Base-by-base conservation (phyloP, 2,329 filamentous ascomycete species). In the Pseudofabraea citricarpa region DNA sequence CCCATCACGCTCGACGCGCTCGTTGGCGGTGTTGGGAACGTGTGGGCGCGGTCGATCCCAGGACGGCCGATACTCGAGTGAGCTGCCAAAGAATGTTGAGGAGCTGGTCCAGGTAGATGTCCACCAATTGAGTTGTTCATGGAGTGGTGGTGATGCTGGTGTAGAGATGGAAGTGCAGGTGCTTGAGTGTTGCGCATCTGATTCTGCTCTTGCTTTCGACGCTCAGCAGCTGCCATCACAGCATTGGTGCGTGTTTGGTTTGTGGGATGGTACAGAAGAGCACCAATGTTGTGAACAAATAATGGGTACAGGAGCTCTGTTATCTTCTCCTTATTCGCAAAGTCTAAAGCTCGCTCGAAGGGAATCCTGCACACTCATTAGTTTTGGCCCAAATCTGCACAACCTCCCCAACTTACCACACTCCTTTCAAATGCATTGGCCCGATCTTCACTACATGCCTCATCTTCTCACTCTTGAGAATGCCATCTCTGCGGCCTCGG, bases 241-340 rank as follows among this genome's bases (percentile, higher is more conserved):
- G 88, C 83, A 65, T 84, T 90, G 36, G 85, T 88, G 54, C 88
- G 76, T 52, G 71, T 86, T 61, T 90, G 85, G 63, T 96, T 96
- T 31, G 87, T 85, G 0, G 93, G 91, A 63, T 97, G 91, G 65
- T 96, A 97, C 39, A 97, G 77, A 52, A 97, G 74, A 45, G 89
- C 86, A 47, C 89, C 89, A 62, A 97, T 97, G 67, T 97, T 95
- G 67, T 97, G 90, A 29, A 97, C 93, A 64, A 98, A 98, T 38
- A 98, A 74, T 41, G 93, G 93, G 65, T 97, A 98, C 43, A 97
- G 71, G 37, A 90, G 72, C 67, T 97, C 91, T 0, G 93, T 97
- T 52, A 97, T 98, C 71, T 97, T 97, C 68, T 98, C 93, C 75
- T 96, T 97, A 72, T 98, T 98, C 53, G 93, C 93, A 63, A 98